phyloP scores from a whole-genome alignment of 768 basidiomycete species.

The Chlorophyllum brunneum region DNA sequence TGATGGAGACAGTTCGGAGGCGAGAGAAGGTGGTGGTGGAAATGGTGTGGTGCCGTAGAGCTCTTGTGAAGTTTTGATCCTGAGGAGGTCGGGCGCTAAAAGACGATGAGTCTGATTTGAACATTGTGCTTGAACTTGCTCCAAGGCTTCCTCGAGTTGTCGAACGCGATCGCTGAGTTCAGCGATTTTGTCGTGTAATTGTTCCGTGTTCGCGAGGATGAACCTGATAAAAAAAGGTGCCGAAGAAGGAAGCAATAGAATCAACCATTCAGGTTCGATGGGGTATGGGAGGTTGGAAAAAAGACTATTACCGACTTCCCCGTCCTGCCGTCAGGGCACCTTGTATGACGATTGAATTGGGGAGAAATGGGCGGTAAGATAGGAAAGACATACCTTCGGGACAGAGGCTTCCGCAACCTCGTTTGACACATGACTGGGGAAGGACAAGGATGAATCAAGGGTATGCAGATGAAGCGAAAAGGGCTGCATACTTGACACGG shows the following conservation, averaged over 20 bases:
- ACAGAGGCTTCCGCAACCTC: constrained; percentile 61
- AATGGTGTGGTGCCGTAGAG: constrained; percentile 37
- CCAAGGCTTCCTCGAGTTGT: constrained; percentile 59
- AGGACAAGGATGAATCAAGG: constrained; percentile 13
- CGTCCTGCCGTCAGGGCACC: constrained; percentile 60
- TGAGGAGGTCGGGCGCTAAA: constrained; percentile 52
- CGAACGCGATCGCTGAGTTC: constrained; percentile 61
- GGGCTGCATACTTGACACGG: constrained; percentile 47
- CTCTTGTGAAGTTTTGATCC: constrained; percentile 66
- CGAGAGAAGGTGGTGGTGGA: constrained; percentile 10
- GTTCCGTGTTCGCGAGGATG: constrained; percentile 65
- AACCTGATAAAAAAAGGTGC: constrained; percentile 36
- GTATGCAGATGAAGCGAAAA: constrained; percentile 1
- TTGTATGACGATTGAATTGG: constrained; percentile 18
- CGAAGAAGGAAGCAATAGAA: constrained; percentile 13
- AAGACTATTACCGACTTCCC: constrained; percentile 48
- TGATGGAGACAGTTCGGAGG: background rate
- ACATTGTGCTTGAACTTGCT: constrained; percentile 35
- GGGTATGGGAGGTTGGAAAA: background rate
- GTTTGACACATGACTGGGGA: constrained; percentile 55
- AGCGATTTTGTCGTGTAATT: constrained; percentile 59
- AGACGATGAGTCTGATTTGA: constrained; percentile 49
- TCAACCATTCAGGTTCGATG: constrained; percentile 2
- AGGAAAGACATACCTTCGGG: constrained; percentile 42
- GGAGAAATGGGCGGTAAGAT: constrained; percentile 2